Conservation (phyloP, 805 yeast genomes). For the Wickerhamiella slavikovae region DNA sequence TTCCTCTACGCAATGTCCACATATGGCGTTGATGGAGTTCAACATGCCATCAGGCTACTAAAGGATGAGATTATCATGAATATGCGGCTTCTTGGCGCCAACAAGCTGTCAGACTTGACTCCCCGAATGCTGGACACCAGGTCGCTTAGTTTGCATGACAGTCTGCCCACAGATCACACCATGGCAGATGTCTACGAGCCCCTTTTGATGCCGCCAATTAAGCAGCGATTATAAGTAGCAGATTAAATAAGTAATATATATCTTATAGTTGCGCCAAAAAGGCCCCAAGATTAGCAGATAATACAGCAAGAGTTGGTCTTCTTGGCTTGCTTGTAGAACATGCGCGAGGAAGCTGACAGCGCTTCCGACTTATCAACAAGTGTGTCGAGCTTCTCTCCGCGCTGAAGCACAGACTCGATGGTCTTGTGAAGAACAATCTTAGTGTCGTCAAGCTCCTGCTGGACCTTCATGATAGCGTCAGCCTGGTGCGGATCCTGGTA, state of each 20-base stretch:
- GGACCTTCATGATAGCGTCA: conserved; percentile 90
- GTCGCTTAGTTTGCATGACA: conserved; percentile 4
- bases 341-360: conserved; percentile 64
- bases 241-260: no score
- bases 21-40: conserved; percentile 59
- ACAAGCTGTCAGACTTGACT: conserved; percentile 35
- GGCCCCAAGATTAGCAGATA: conserved; percentile 26
- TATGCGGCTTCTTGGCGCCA: conserved; percentile 64
- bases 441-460: conserved; percentile 93
- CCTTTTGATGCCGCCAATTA: conserved; percentile 10
- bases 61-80: conserved; percentile 54
- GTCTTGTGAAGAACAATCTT: conserved; percentile 91
- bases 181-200: conserved; percentile 9
- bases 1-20: conserved; percentile 60
- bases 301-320: conserved; percentile 82
- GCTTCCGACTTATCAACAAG: conserved; percentile 93
- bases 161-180: conserved; percentile 10
- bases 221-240: not conserved
- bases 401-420: conserved; percentile 77
- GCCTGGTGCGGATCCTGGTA: conserved; percentile 97
- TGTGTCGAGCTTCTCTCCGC: conserved; percentile 91
- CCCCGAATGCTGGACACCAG: conserved; percentile 37
- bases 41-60: conserved; percentile 40
- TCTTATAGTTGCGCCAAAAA: no score
- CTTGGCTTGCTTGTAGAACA: conserved; percentile 94